Base-by-base conservation (phyloP, 2,329 filamentous ascomycete genomes). In the Zopfia rhizophila region DNA sequence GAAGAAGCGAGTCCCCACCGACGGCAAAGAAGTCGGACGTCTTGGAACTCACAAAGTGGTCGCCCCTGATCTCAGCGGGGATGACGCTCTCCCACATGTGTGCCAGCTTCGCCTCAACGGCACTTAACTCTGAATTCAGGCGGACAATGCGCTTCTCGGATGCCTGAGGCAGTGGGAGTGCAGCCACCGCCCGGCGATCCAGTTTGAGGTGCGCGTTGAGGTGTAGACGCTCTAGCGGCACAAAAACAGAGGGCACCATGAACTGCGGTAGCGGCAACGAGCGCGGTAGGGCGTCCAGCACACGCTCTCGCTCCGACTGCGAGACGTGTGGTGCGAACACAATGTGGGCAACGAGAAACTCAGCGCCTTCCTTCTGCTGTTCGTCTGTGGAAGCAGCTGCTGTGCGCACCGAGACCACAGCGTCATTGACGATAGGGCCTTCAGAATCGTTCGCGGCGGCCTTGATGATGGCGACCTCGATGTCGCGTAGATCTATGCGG, bases 401-500 rank as follows among this genome's bases (percentile, higher is more conserved):
- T 18, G 18, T 19, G n/a, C 55, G 46, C 19, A 65, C 24, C 5
- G 61, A 33, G 3, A 66, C 59, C 1, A 66, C 51, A 10, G 66
- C 63, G 1, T 68, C 56, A 2, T 41, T 22, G n/a, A n/a, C n/a
- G 8, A 76, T 17, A 24, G 27, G 17, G 5, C 45, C 50, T 11
- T 32, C 18, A n/a, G n/a, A n/a, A n/a, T n/a, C n/a, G n/a, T n/a
- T n/a, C 1, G 62, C 16, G 3, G 46, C 18, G 8, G 31, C 29
- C 13, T 18, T 4, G 11, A 73, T 16, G 27, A 76, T 66, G 8
- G 46, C 47, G 3, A 44, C 44, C 37, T 72, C 72, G n/a, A 82
- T 69, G 5, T 82, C 81, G 3, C 63, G 55, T 0, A 83, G 58
- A 12, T 83, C 78, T 17, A 81, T 72, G 1, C 76, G 69, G 3